Evolutionary conservation across 768 basidiomycete genomes (phyloP).

Genomic region (Boletus rubroflammeus): DNA sequence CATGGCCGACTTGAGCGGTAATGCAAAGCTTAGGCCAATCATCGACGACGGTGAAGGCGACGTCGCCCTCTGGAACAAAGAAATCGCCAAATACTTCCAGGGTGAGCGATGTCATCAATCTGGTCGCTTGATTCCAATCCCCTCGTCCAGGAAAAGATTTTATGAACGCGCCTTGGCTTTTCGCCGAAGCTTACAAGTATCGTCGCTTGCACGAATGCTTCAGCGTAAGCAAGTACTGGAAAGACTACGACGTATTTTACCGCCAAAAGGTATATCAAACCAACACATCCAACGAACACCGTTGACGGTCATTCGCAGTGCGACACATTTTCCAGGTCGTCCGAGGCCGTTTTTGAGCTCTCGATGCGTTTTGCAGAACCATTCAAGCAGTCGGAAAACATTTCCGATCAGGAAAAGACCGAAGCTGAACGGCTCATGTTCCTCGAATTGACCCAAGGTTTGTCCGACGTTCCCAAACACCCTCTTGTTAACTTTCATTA

Average conservation of each 20-base stretch:
- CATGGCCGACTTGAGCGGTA: slow-evolving; percentile 82
- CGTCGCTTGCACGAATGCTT: slow-evolving; percentile 91
- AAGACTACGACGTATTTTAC: slow-evolving; percentile 92
- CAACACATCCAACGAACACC: background rate
- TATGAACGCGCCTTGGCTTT: slow-evolving; percentile 96
- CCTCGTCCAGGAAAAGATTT: slow-evolving; percentile 67
- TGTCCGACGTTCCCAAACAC: slow-evolving; percentile 10
- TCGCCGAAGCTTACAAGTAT: slow-evolving; percentile 94
- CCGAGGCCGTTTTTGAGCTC: slow-evolving; percentile 90
- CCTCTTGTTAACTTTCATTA: slow-evolving; percentile 26
- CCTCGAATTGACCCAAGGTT: slow-evolving; percentile 87
- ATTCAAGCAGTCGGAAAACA: slow-evolving; percentile 56
- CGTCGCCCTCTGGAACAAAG: slow-evolving; percentile 95
- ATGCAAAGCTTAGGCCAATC: slow-evolving; percentile 82
- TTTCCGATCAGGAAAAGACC: slow-evolving; percentile 48
- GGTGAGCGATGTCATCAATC: slow-evolving; percentile 40
- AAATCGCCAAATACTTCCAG: slow-evolving; percentile 92
- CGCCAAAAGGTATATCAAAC: slow-evolving; percentile 67
- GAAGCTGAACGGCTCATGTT: slow-evolving; percentile 86
- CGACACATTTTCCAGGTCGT: slow-evolving; percentile 91
- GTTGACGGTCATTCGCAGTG: slow-evolving; percentile 46
- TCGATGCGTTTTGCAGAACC: slow-evolving; percentile 90
- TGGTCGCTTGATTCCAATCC: background rate
- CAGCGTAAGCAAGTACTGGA: slow-evolving; percentile 86
- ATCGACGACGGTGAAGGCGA: slow-evolving; percentile 90